phyloP scores from a whole-genome alignment of 2,329 filamentous ascomycete genomes.

The Cladosporium sp. region DNA sequence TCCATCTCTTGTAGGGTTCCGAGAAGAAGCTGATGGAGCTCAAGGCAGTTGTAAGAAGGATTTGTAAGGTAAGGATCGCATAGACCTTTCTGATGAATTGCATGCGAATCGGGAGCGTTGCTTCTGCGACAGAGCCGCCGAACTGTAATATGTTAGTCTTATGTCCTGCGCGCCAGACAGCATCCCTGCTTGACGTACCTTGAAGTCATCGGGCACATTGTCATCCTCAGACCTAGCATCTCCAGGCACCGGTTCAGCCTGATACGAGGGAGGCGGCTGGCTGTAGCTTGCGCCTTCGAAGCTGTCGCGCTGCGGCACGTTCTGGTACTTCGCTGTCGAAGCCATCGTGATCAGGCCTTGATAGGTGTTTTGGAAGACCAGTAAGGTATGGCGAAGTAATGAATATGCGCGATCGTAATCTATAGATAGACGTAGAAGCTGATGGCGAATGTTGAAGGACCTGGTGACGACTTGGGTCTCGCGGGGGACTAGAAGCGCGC shows the following conservation, averaged over 20 bases:
- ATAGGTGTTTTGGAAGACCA: not conserved
- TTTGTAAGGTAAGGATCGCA: conserved; percentile 91
- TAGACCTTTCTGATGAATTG: conserved; percentile 83
- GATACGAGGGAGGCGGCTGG: conserved; percentile 80
- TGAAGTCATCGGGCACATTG: conserved; percentile 96
- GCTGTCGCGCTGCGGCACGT: conserved; percentile 81
- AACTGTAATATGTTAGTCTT: conserved; percentile 54
- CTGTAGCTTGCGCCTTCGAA: conserved; percentile 67
- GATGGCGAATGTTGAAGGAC: not conserved
- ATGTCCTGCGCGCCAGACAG: not conserved
- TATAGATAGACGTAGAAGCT: not conserved
- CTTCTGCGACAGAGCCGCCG: conserved; percentile 87
- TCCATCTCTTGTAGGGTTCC: conserved; percentile 73
- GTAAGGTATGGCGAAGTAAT: not conserved
- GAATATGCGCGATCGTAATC: not conserved
- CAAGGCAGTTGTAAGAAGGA: conserved; percentile 76
- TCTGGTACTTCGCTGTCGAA: conserved; percentile 74
- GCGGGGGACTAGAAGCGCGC: not conserved
- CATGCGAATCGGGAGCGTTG: conserved; percentile 84
- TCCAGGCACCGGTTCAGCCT: conserved; percentile 58
- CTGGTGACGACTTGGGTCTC: conserved; percentile 6
- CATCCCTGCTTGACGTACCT: conserved; percentile 47
- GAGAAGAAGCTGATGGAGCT: conserved; percentile 85
- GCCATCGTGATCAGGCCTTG: conserved; percentile 54
- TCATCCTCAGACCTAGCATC: conserved; percentile 74